Base-by-base conservation (phyloP, 192 early-diverging fungal species). In the Chytriomyces confervae region DNA sequence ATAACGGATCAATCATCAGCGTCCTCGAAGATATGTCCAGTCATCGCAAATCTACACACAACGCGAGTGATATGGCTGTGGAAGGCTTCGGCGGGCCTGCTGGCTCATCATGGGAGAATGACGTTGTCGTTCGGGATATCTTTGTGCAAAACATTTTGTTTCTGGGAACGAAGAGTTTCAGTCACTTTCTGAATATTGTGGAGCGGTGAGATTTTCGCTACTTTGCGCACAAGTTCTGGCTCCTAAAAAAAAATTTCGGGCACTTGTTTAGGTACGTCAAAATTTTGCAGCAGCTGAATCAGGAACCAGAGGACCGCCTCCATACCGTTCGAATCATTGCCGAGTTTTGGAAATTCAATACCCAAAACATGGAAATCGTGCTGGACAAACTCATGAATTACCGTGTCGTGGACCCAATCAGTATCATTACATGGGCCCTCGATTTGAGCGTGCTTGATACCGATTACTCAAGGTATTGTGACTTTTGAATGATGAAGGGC, bases 331-430 rank as follows among this genome's bases (percentile, higher is more conserved):
- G 87, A 76, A 93, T 91, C 49, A 89, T 94, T 5, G 89, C 91
- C 45, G 86, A 88, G 44, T 98, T 98, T 83, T 99, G 97, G 97
- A 83, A 83, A 60, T 84, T 89, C 45, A 95, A 97, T 79, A 89
- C 93, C 29, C 96, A 94, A 79, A 95, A 97, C 81, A 82, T 96
- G 81, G 94, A 93, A 13, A 97, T 99, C 73, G 86, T 95, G 36
- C 83, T 98, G 72, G 96, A 95, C 83, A 98, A 98, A 81, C 86
- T 99, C 72, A 84, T 97, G 70, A 96, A 97, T 82, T 99, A 99
- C 84, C 91, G 95, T 45, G 91, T 99, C 5, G 87, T 98, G 50
- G 95, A 96, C 69, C 93, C 95, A 16, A 84, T 84, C 61, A 89
- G 91, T 11, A 93, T 98, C 45, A 83, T 97, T 61, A 83, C 89